phyloP scores from a whole-genome alignment of 2,329 filamentous ascomycete genomes.

The Blastomyces parvus region DNA sequence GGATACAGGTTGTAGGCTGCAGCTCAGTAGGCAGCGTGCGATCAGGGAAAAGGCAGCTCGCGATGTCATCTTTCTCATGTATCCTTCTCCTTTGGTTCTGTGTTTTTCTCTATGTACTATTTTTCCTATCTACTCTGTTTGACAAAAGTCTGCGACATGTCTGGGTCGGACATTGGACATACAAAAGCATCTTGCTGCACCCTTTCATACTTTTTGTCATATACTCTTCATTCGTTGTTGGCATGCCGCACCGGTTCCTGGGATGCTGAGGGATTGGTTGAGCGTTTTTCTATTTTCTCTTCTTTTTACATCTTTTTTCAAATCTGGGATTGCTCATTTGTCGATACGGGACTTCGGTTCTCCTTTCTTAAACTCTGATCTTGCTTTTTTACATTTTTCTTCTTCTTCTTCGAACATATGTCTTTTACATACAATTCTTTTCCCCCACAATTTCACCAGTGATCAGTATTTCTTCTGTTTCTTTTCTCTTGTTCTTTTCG shows the following conservation, averaged over 20 bases:
- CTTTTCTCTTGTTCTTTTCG: no score
- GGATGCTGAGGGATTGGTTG: not conserved
- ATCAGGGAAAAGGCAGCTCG: not conserved
- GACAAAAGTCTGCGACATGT: not conserved
- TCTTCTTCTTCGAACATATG: not conserved
- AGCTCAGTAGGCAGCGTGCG: not conserved
- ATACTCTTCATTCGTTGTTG: not conserved
- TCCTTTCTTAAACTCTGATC: not conserved
- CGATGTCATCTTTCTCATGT: not conserved
- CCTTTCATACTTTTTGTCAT: not conserved
- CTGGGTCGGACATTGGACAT: not conserved
- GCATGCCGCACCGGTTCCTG: not conserved
- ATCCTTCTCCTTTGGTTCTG: not conserved
- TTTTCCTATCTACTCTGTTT: not conserved
- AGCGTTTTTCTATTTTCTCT: not conserved
- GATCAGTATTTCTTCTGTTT: not conserved
- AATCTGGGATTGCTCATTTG: conserved; percentile 4
- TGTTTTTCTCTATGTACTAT: not conserved
- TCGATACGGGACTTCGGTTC: not conserved
- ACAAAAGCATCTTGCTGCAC: not conserved
- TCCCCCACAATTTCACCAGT: no score
- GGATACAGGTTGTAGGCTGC: not conserved
- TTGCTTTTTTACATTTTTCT: not conserved
- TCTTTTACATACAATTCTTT: not conserved
- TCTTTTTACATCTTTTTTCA: not conserved